Evolutionary conservation across 73 alveolate genomes (phyloP).

Genomic region (Breviolum minutum): DNA sequence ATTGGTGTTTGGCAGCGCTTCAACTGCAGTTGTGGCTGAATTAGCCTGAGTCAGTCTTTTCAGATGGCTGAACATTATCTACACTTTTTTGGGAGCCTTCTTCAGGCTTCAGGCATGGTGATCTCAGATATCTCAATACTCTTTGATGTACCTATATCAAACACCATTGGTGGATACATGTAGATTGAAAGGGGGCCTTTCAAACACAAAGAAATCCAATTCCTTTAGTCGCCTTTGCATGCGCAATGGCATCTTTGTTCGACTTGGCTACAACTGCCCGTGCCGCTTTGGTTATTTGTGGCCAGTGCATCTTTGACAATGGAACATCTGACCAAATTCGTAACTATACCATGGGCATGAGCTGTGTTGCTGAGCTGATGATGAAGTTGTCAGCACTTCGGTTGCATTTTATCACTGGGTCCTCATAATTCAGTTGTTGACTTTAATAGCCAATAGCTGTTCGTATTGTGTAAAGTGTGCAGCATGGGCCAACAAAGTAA

Average conservation of each 20-base stretch:
- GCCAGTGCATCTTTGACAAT: not conserved
- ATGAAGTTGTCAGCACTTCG: too few species aligned
- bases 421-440: not conserved
- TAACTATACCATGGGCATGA: not conserved
- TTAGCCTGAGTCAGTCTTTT: too few species aligned
- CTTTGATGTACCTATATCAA: not conserved
- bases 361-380: too few species aligned
- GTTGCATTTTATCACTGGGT: too few species aligned
- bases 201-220: too few species aligned
- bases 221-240: not conserved
- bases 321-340: not conserved
- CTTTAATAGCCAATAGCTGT: not conserved
- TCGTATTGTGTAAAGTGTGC: not conserved
- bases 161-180: not conserved
- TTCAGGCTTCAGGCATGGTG: too few species aligned
- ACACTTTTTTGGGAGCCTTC: too few species aligned
- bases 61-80: too few species aligned
- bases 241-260: not conserved
- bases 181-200: too few species aligned
- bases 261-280: not conserved
- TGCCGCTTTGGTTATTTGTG: not conserved
- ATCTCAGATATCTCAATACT: too few species aligned
- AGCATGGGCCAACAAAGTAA: not conserved
- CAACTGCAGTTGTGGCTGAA: not conserved
- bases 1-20: not conserved